Percentiles rank a stretch among this genome's conserved stretches.
phyloP scores from a whole-genome alignment of 208 protist genomes.

The Leishmania braziliensis region DNA sequence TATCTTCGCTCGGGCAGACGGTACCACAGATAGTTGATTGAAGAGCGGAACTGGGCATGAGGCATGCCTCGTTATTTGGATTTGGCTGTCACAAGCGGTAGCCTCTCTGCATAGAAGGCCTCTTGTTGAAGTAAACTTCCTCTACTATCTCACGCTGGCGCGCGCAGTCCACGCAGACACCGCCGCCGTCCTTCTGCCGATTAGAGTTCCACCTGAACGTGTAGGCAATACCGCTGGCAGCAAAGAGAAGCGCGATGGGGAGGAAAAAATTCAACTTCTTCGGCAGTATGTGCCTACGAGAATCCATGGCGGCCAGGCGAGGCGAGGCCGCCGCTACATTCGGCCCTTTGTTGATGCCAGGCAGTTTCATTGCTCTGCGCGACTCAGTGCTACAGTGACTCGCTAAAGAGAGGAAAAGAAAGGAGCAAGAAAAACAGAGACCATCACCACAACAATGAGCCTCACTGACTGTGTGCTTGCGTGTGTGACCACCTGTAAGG shows the following conservation, averaged over 20 bases:
- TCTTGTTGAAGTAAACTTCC: conserved; percentile 79
- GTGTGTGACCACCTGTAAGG: not conserved
- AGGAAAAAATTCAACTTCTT: conserved; percentile 40
- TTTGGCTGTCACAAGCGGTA: conserved; percentile 43
- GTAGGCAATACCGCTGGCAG: conserved; percentile 60
- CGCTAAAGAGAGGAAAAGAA: conserved; percentile 7
- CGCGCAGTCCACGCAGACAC: conserved; percentile 79
- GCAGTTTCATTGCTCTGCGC: conserved; percentile 28
- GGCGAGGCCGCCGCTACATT: conserved; percentile 31
- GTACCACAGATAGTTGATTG: not conserved
- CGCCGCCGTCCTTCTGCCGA: conserved; percentile 63
- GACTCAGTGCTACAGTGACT: not conserved
- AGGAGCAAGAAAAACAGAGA: not conserved
- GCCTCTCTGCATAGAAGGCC: conserved; percentile 48
- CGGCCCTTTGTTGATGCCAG: conserved; percentile 18
- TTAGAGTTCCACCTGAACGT: conserved; percentile 75
- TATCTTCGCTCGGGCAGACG: not conserved
- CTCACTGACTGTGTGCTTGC: too few species aligned
- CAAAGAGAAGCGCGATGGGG: conserved; percentile 64
- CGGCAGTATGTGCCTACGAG: conserved; percentile 4
- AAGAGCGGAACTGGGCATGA: not conserved
- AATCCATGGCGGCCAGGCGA: conserved; percentile 32
- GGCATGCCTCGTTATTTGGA: not conserved
- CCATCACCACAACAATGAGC: not conserved
- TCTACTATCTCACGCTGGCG: conserved; percentile 86